Evolutionary conservation across 2,329 filamentous ascomycete species (phyloP), one percentile per base, ranked within the genome.

Genomic region (Orbilia oligospora): DNA sequence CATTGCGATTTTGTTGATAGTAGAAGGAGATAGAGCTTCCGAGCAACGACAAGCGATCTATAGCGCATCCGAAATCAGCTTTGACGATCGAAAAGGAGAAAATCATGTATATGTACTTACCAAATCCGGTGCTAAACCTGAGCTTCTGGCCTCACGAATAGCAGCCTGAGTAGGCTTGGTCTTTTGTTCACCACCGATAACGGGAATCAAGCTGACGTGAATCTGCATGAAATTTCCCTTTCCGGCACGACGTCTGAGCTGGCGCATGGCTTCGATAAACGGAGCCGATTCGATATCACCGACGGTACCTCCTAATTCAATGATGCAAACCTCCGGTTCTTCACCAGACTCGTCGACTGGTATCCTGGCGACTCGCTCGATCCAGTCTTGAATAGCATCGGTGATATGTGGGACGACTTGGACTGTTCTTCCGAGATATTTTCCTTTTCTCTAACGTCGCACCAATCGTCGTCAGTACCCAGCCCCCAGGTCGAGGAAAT

Each of bases 81-180:
- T 41, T 36, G 22, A 70, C 3, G 8, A 27, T 20, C 41, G 55
- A 16, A 33, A 2, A 22, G 18, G 30, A 30, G n/a, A n/a, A n/a
- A n/a, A n/a, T n/a, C n/a, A n/a, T n/a, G n/a, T n/a, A n/a, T n/a
- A 46, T 38, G 8, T n/a, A 58, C 80, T 48, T 71, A 81, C 81
- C 66, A 83, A 72, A 78, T 83, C 82, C 49, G 82, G 82, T 12
- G 81, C 80, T 64, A 89, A 85, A 83, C 94, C 94, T 80, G 92
- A 91, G 83, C 92, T 94, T 80, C 95, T 91, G 80, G 94, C 91
- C 82, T 92, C 90, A 83, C 91, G 91, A 82, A 98, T 93, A 27
- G 95, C 93, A 82, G 93, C 90, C 84, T 99, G 96, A 0, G 96
- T 99, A 0, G 96, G 96, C 86, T 98, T 98, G 9, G 94, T 98